A percentile compares a stretch with the other conserved stretches of the same genome.
phyloP scores from a whole-genome alignment of 495 filamentous ascomycete genomes.

The Jackrogersella multiformis region DNA sequence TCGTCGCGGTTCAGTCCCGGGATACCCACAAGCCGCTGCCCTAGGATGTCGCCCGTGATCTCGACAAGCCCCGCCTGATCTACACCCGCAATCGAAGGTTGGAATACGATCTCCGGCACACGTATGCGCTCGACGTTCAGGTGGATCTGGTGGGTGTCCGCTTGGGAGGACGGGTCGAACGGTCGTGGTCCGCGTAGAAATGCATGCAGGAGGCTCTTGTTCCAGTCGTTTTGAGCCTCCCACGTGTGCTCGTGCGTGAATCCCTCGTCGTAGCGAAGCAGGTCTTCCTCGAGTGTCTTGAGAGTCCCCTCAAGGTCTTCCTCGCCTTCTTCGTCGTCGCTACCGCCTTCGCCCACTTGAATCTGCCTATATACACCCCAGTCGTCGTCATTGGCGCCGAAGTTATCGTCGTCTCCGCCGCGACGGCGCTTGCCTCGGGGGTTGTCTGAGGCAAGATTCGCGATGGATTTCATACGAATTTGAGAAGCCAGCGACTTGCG shows the following conservation, averaged over 20 bases:
- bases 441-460: slow-evolving; percentile 91
- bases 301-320: slow-evolving; percentile 81
- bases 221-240: slow-evolving; percentile 94
- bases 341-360: slow-evolving; percentile 75
- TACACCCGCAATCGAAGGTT: slow-evolving; percentile 89
- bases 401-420: slow-evolving; percentile 84
- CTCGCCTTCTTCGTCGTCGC: slow-evolving; percentile 83
- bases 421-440: slow-evolving; percentile 78
- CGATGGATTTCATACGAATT: slow-evolving; percentile 98
- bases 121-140: slow-evolving; percentile 97
- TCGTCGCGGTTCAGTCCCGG: slow-evolving; percentile 64
- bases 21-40: slow-evolving; percentile 71
- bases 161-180: slow-evolving; percentile 80
- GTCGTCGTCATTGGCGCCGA: slow-evolving; percentile 96
- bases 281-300: slow-evolving; percentile 78
- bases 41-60: slow-evolving; percentile 85
- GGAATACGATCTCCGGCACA: slow-evolving; percentile 94
- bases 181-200: slow-evolving; percentile 88
- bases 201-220: slow-evolving; percentile 85
- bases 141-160: slow-evolving; percentile 87
- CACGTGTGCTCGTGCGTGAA: slow-evolving; percentile 92
- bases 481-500: slow-evolving; percentile 95
- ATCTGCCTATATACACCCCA: slow-evolving; percentile 96
- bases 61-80: slow-evolving; percentile 95
- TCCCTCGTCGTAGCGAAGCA: slow-evolving; percentile 83